Evolutionary conservation across 768 basidiomycete species (phyloP), one percentile per base, ranked within the genome.

Genomic region (Lactarius trivialis): DNA sequence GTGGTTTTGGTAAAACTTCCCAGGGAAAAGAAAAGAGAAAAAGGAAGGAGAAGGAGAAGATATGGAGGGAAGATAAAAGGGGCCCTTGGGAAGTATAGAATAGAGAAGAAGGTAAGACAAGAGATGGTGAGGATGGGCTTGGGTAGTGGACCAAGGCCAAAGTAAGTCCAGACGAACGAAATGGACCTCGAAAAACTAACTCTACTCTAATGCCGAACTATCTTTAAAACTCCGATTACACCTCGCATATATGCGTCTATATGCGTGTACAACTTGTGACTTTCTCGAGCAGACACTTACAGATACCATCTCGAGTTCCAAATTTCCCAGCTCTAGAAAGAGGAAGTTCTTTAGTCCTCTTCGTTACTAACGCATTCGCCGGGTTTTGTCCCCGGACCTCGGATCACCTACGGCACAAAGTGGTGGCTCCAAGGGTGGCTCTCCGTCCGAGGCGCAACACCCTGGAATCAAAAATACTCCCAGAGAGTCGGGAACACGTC

Each of bases 1-100:
- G 61, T 26, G 58, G 15, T 55, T 61, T 73, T 73, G 65, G 67
- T 64, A 60, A 63, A 64, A 57, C 68, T 69, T 69, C 70, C 59
- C 65, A 48, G 43, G 53, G 66, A 67, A 28, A 66, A 69, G 65
- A 68, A 72, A 66, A 67, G 69, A 71, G 30, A 43, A 32, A 28
- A 39, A 50, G 55, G 34, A 56, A 59, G 30, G 51, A 55, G 45
- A 54, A 55, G 50, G 51, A 61, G 51, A 62, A 21, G 56, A 48
- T 34, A 51, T 34, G 37, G 55, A 60, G 55, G 54, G n/a, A 60
- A 55, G 39, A 56, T 37, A 41, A 56, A 61, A 30, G 30, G 50
- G 30, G 43, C 59, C 39, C 57, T 50, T 15, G 57, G 57, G 57
- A 64, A 59, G 63, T 60, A 64, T 21, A 64, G 58, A 55, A 64